Evolutionary conservation across 1,284 basidiomycete species (phyloP), one percentile per base, ranked within the genome.

Genomic region (Moesziomyces antarcticus): DNA sequence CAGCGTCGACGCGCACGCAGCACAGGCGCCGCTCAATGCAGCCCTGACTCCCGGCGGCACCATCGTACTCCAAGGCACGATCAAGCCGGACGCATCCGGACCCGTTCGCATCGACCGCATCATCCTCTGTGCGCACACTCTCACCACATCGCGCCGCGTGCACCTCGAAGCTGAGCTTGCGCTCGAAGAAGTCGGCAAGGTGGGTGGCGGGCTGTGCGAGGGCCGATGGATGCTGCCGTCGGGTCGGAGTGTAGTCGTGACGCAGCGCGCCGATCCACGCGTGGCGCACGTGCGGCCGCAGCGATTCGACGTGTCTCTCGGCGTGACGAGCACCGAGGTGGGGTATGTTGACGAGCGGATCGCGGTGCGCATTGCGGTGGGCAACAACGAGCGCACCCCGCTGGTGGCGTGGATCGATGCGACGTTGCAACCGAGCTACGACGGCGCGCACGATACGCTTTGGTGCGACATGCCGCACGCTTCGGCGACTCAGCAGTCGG

Each of bases 291-390:
- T 75, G 16, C 43, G 25, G 27, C 49, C 58, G 5, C 22, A 52
- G 27, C 41, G 35, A 2, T 58, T 63, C 50, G 35, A 54, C 43
- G 40, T 75, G 11, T 25, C 45, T 5, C 24, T 72, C 14, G 11
- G 45, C 20, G 27, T 50, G 27, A 18, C 46, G 27, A 40, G 40
- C 21, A 7, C 5, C 43, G 3, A 5, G 50, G 24, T 25, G 2
- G 50, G 40, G 2, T 71, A 57, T 33, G 37, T 75, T 5, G 72
- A 75, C 50, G 68, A 75, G 24, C 8, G 43, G 1, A 44, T 72
- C 16, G 52, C 63, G 4, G 16, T 75, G 45, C 45, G 22, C 18
- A 20, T 75, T 18, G 14, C 13, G 2, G n/a, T 73, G 21, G 13
- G n/a, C 14, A 76, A 76, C 37, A 16, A 50, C 11, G 73, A 73